These are phyloP conservation scores for Recurvomyces mirabilis DNA, from an alignment of 495 filamentous ascomycete genomes.

Conservation along the genomic window DNA sequence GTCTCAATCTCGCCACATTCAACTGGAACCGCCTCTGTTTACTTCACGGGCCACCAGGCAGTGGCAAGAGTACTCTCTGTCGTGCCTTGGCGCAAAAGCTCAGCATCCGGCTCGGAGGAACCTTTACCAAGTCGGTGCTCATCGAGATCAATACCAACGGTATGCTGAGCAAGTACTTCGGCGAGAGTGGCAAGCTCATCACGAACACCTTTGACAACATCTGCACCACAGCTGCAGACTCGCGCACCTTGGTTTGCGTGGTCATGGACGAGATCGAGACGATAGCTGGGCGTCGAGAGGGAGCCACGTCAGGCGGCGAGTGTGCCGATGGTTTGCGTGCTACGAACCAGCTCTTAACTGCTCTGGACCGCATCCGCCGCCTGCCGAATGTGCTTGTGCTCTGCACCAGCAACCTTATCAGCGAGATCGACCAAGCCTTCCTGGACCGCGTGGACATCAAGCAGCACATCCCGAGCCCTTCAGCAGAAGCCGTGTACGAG, in stretches of 20 bases:
- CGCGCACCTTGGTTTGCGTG: constrained; percentile 37
- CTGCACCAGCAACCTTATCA: constrained; percentile 42
- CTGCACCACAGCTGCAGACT: constrained; percentile 34
- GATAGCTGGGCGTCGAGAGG: constrained; percentile 37
- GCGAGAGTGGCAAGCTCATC: constrained; percentile 46
- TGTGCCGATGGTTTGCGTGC: constrained; percentile 40
- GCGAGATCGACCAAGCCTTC: constrained; percentile 38
- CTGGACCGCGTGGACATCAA: constrained; percentile 46
- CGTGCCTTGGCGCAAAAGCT: constrained; percentile 45
- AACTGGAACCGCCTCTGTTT: constrained; percentile 33
- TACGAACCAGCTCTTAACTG: constrained; percentile 36
- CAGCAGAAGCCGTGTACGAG: constrained; percentile 38
- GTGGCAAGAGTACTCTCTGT: constrained; percentile 43
- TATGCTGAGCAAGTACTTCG: constrained; percentile 44
- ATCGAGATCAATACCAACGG: constrained; percentile 42
- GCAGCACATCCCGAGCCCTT: constrained; percentile 36
- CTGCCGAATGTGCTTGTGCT: constrained; percentile 40
- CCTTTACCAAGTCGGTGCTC: constrained; percentile 35
- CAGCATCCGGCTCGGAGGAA: constrained; percentile 41
- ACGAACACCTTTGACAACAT: constrained; percentile 36
- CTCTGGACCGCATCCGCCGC: constrained; percentile 26
- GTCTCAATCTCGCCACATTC: constrained; percentile 21
- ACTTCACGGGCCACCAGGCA: constrained; percentile 47
- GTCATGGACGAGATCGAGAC: constrained; percentile 49
- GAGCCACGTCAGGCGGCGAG: constrained; percentile 35